Percentiles rank a stretch among this genome's conserved stretches.
phyloP scores from a whole-genome alignment of 2,329 filamentous ascomycete genomes.

The Ophiostoma sp. region DNA sequence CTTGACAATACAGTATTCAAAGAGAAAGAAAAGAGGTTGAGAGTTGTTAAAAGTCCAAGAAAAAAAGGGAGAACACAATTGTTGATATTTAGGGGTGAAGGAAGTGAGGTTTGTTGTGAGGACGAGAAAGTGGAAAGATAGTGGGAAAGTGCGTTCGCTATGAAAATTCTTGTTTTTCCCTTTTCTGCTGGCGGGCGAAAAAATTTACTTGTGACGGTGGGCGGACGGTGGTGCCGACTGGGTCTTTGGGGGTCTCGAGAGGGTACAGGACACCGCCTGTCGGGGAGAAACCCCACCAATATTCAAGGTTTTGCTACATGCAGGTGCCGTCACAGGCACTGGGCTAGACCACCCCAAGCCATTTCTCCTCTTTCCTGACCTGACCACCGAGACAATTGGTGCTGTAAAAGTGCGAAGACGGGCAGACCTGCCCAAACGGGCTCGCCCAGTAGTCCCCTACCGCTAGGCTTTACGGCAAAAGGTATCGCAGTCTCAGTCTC shows the following conservation, averaged over 20 bases:
- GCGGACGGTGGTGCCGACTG: not conserved
- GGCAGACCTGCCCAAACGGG: not conserved
- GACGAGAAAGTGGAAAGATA: conserved; percentile 6
- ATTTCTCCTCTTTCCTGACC: not conserved
- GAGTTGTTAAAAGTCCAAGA: not conserved
- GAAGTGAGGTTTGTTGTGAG: not conserved
- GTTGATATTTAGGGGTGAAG: conserved; percentile 12
- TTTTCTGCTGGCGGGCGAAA: conserved; percentile 3
- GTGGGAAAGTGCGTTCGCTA: not conserved
- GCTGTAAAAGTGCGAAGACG: not conserved
- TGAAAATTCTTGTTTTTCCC: conserved; percentile 16
- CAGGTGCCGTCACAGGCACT: not conserved
- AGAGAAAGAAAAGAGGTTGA: not conserved
- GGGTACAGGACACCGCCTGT: not conserved
- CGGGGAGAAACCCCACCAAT: not conserved
- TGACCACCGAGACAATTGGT: not conserved
- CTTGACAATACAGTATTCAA: not conserved
- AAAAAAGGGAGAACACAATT: not conserved
- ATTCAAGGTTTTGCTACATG: not conserved
- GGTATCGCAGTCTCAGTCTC: not conserved
- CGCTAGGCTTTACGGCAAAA: not conserved
- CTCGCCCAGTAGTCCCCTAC: not conserved
- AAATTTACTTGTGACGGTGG: conserved; percentile 20
- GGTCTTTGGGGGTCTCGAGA: not conserved
- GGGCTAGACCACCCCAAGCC: not conserved